Evolutionary conservation across 2,329 filamentous ascomycete species (phyloP), one percentile per base, ranked within the genome.

Genomic region (Cytospora piceicola): DNA sequence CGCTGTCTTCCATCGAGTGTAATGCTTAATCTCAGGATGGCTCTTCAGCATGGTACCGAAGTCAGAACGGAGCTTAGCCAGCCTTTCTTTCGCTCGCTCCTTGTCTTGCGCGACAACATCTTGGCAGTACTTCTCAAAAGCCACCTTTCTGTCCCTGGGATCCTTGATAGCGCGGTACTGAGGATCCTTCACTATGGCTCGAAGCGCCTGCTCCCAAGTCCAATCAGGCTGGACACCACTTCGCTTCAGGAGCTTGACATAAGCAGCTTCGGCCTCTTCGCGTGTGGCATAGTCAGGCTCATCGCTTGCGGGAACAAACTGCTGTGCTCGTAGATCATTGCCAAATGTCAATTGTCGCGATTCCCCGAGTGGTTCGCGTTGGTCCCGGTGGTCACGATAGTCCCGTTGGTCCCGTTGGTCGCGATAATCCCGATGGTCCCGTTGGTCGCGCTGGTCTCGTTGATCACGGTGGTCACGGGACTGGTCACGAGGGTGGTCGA

Each of bases 1-100:
- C 61, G 94, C 95, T 20, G 93, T 97, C 84, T 93, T 96, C 95
- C 95, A 99, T 68, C 93, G 90, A 52, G 94, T 97, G 77, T 96
- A 97, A 77, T 97, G 88, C 77, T 94, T 95, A 78, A 99, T 98
- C 78, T 99, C 95, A 68, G 94, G 93, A 77, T 99, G 94, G 70
- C 93, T 94, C 79, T 90, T 93, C 71, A 99, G 85, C 95, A 99
- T 99, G 63, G 90, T 94, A 71, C 91, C 90, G 78, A 99, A 99
- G 82, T 98, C 95, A 77, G 91, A 85, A 73, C 93, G 92, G 74
- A 98, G 85, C 81, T 97, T 98, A 72, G 92, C 85, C 77, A 96
- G 85, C 75, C 95, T 90, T 79, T 98, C 94, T 78, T 96, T 94
- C 75, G 94, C 94, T 71, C 91, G 91, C 77, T 96, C 93, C 81